A percentile compares a stretch with the other conserved stretches of the same genome.
These are phyloP conservation scores for Cytospora piceicola DNA, from an alignment of 2,329 filamentous ascomycete genomes.

Conservation along the genomic window DNA sequence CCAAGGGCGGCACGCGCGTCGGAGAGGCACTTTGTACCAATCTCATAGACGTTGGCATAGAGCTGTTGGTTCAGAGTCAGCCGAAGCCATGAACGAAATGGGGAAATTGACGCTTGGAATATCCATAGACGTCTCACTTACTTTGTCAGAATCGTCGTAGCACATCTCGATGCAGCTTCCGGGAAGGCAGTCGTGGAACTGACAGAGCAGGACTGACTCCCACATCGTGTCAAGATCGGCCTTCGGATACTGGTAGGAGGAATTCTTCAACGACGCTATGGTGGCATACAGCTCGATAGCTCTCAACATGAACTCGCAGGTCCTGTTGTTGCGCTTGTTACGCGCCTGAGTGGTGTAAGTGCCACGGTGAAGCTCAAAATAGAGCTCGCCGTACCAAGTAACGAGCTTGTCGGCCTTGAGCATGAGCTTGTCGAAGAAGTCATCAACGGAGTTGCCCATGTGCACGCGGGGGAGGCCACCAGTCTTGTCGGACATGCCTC, in stretches of 20 bases:
- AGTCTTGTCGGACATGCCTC: conserved; percentile 85
- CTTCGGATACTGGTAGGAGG: conserved; percentile 87
- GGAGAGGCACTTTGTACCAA: conserved; percentile 71
- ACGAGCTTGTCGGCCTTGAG: conserved; percentile 78
- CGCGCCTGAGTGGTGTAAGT: conserved; percentile 98
- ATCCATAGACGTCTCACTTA: conserved; percentile 39
- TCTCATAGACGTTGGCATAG: conserved; percentile 81
- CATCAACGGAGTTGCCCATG: conserved; percentile 87
- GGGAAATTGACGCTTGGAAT: neutral
- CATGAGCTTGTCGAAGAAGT: conserved; percentile 88
- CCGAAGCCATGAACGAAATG: neutral
- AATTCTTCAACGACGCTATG: conserved; percentile 74
- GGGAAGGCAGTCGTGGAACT: conserved; percentile 97
- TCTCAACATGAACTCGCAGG: conserved; percentile 80
- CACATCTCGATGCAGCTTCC: conserved; percentile 98
- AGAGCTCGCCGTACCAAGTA: conserved; percentile 97
- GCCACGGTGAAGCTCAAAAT: conserved; percentile 95
- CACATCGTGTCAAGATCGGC: conserved; percentile 94
- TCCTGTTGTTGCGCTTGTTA: conserved; percentile 94
- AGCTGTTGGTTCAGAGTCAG: conserved; percentile 49
- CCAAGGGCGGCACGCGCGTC: conserved; percentile 72
- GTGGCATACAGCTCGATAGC: conserved; percentile 90
- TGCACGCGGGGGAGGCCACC: conserved; percentile 75
- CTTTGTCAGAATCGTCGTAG: conserved; percentile 90
- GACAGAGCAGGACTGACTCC: conserved; percentile 88